Evolutionary conservation across 129 eudicot species (phyloP).

Genomic region (Deinandra increscens): DNA sequence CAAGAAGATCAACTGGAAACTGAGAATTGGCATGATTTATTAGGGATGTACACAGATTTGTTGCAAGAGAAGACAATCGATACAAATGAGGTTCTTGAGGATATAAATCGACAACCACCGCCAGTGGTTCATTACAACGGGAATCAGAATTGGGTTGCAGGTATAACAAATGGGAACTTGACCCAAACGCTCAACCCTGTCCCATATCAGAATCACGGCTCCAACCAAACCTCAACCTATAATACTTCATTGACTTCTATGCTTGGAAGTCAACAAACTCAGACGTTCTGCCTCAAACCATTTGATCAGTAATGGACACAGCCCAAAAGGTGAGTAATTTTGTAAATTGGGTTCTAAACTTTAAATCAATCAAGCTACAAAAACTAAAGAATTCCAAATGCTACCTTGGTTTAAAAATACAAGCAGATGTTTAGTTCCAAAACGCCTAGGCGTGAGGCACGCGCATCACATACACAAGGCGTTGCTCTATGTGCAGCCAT

Average conservation of each 20-base stretch:
- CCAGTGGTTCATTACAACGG: conserved; percentile 21
- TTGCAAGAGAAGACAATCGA: conserved; percentile 32
- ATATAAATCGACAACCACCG: conserved; percentile 11
- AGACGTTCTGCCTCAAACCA: conserved; percentile 22
- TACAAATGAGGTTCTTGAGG: conserved; percentile 18
- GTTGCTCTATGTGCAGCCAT: too few species aligned
- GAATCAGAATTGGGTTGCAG: conserved; percentile 20
- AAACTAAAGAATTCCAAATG: background rate
- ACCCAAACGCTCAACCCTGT: background rate
- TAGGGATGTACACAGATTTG: conserved; percentile 48
- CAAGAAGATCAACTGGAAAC: conserved; percentile 27
- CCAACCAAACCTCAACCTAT: conserved; percentile 16
- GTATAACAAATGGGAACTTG: background rate
- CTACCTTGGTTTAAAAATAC: too few species aligned
- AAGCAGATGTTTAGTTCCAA: too few species aligned
- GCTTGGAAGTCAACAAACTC: conserved; percentile 30
- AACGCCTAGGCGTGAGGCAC: too few species aligned
- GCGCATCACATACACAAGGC: too few species aligned
- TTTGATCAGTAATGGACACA: conserved; percentile 14
- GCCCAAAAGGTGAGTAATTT: conserved; percentile 23
- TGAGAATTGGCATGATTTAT: conserved; percentile 51
- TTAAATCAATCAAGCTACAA: background rate
- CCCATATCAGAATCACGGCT: background rate
- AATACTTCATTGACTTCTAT: conserved; percentile 16
- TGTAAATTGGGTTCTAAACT: background rate